Evolutionary conservation across 371 early-diverging fungal species (phyloP).

Genomic region (Capillidium heterosporum): DNA sequence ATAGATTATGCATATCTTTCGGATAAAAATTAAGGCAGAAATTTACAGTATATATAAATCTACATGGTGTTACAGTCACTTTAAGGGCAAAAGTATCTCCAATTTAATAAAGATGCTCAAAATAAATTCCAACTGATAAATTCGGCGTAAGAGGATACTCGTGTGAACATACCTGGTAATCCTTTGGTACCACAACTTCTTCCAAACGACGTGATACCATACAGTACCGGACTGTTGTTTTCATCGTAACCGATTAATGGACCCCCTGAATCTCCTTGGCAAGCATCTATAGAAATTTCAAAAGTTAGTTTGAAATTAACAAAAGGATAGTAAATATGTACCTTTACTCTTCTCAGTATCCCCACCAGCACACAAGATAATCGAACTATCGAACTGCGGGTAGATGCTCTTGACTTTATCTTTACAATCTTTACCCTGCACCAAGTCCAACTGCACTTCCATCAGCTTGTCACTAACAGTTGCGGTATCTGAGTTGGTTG

Average conservation of each 20-base stretch:
- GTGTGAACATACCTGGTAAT: neutral
- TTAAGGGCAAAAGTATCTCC: too few relatives aligned
- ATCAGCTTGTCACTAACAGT: neutral
- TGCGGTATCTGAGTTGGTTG: neutral
- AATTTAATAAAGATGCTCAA: neutral
- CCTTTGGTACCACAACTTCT: neutral
- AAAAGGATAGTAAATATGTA: neutral
- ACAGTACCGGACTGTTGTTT: neutral
- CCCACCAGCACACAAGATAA: neutral
- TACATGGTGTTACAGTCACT: too few relatives aligned
- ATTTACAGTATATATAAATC: too few relatives aligned
- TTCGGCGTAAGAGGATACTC: neutral
- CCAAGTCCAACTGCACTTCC: neutral
- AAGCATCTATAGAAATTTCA: neutral
- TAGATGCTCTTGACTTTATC: neutral
- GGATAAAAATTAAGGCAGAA: too few relatives aligned
- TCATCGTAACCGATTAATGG: neutral
- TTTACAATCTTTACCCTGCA: neutral
- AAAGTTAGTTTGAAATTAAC: too few relatives aligned
- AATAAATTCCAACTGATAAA: neutral
- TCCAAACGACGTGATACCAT: neutral
- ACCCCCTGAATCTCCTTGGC: constrained; percentile 1
- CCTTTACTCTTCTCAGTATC: neutral
- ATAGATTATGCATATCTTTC: too few relatives aligned
- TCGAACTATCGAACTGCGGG: neutral